Evolutionary conservation across 2,329 filamentous ascomycete genomes (phyloP).

Genomic region (Cadophora sp.): DNA sequence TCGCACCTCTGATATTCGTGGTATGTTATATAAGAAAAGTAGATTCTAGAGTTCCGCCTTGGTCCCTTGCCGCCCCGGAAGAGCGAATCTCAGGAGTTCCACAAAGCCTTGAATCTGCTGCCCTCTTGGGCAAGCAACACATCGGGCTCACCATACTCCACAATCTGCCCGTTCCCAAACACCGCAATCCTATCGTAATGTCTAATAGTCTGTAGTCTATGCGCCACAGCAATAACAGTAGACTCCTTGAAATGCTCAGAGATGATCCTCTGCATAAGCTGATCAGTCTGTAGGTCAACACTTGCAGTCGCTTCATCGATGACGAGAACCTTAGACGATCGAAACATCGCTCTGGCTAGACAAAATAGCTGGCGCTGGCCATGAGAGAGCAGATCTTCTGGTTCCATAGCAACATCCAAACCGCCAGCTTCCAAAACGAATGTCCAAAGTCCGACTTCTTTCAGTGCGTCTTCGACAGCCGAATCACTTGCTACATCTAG

Average conservation of each 20-base stretch:
- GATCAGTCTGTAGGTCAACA: conserved; percentile 59
- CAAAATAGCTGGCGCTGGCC: conserved; percentile 54
- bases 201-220: conserved; percentile 47
- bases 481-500: conserved; percentile 44
- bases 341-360: conserved; percentile 53
- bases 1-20: no score
- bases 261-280: conserved; percentile 59
- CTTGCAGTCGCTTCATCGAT: conserved; percentile 44
- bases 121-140: conserved; percentile 61
- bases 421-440: conserved; percentile 26
- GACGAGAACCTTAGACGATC: conserved; percentile 45
- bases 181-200: conserved; percentile 54
- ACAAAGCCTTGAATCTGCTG: conserved; percentile 31
- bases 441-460: conserved; percentile 48
- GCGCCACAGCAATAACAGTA: conserved; percentile 51
- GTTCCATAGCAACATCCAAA: conserved; percentile 46
- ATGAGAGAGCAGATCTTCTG: conserved; percentile 53
- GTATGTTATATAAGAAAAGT: no score
- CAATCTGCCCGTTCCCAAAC: conserved; percentile 59
- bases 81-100: conserved; percentile 23
- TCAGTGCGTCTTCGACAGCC: conserved; percentile 50
- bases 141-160: conserved; percentile 87
- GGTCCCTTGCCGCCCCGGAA: no score
- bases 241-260: conserved; percentile 55
- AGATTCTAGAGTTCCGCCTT: no score